Percentiles rank a stretch among this genome's conserved stretches.
phyloP scores from a whole-genome alignment of 768 basidiomycete species.

The Krasilnikovozyma curviuscula region DNA sequence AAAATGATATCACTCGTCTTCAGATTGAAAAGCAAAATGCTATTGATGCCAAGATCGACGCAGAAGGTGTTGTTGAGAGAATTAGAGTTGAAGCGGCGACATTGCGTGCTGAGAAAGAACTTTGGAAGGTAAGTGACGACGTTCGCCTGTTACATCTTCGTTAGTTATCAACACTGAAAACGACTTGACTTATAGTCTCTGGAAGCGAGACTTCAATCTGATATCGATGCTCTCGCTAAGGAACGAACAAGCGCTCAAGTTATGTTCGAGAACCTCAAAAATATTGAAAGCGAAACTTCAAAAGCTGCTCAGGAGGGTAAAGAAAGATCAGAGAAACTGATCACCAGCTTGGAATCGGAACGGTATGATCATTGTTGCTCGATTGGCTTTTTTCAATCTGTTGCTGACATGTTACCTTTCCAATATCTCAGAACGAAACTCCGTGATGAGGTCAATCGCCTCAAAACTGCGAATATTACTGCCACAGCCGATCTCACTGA shows the following conservation, averaged over 20 bases:
- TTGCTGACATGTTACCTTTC: not conserved
- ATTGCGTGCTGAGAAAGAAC: constrained; percentile 77
- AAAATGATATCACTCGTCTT: constrained; percentile 50
- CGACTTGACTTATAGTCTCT: constrained; percentile 17
- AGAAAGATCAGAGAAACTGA: constrained; percentile 54
- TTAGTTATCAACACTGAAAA: constrained; percentile 14
- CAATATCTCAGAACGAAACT: constrained; percentile 44
- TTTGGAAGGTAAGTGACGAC: constrained; percentile 53
- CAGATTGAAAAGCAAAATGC: constrained; percentile 35
- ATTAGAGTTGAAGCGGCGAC: constrained; percentile 70
- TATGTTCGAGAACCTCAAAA: constrained; percentile 72
- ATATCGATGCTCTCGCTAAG: constrained; percentile 57
- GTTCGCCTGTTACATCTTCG: not conserved
- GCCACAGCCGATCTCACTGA: constrained; percentile 30
- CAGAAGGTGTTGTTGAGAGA: constrained; percentile 35
- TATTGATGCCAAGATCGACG: constrained; percentile 8
- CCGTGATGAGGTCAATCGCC: constrained; percentile 39
- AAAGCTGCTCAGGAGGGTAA: constrained; percentile 66
- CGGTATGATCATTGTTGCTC: constrained; percentile 33
- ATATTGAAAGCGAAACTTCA: constrained; percentile 74
- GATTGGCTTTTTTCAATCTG: not conserved
- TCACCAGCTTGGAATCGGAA: constrained; percentile 59
- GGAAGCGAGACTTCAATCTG: constrained; percentile 60
- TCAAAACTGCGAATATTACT: constrained; percentile 49
- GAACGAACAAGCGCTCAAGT: constrained; percentile 74